phyloP scores from a whole-genome alignment of 78 protist species.

The Acrasis kona region DNA sequence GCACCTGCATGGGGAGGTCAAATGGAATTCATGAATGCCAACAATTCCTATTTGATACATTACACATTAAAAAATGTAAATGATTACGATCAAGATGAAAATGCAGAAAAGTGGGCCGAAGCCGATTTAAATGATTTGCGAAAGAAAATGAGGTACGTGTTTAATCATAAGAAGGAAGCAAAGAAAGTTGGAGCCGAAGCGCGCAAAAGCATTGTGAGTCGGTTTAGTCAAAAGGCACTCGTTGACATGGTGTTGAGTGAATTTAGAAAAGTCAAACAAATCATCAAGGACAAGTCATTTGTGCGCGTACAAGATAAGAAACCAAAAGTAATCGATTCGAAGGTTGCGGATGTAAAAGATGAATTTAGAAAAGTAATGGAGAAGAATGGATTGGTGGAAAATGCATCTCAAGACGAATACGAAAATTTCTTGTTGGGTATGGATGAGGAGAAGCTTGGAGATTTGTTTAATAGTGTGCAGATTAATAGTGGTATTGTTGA shows the following conservation, averaged over 20 bases:
- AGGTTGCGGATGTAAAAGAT: too few relatives aligned
- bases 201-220: not conserved
- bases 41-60: not conserved
- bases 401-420: too few relatives aligned
- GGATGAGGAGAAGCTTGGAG: too few relatives aligned
- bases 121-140: not conserved
- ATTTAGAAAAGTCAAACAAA: not conserved
- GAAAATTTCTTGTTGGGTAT: too few relatives aligned
- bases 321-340: too few relatives aligned
- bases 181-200: not conserved
- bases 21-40: conserved; percentile 2
- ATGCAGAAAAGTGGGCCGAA: conserved; percentile 3
- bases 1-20: conserved; percentile 17
- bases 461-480: too few relatives aligned
- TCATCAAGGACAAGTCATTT: too few relatives aligned
- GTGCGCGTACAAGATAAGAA: too few relatives aligned
- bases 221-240: conserved; percentile 7
- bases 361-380: too few relatives aligned
- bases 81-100: not conserved
- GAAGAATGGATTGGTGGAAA: too few relatives aligned
- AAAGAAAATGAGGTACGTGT: not conserved
- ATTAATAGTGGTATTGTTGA: too few relatives aligned
- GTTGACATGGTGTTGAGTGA: not conserved
- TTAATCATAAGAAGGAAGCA: conserved; percentile 12
- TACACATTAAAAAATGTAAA: not conserved